Conservation (phyloP, 2,329 filamentous ascomycete genomes). For the Aspergillus pseudoviridinutans region DNA sequence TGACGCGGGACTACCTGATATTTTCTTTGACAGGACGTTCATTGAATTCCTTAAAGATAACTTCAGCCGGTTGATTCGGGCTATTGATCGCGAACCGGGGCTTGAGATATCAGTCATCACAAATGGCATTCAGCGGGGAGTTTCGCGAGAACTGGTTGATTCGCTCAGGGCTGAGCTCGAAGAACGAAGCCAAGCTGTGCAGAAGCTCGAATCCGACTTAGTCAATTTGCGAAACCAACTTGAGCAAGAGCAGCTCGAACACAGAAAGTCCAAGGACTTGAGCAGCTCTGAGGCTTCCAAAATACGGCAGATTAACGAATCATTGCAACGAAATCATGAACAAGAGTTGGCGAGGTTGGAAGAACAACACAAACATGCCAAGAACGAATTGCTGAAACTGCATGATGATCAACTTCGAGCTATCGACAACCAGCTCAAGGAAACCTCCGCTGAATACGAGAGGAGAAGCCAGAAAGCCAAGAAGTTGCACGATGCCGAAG, state of each 20-base stretch:
- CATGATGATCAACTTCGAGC: slow-evolving; percentile 46
- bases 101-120: slow-evolving; percentile 77
- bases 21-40: slow-evolving; percentile 81
- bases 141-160: slow-evolving; percentile 92
- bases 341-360: slow-evolving; percentile 57
- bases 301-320: slow-evolving; percentile 65
- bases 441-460: slow-evolving; percentile 40
- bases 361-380: slow-evolving; percentile 43
- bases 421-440: slow-evolving; percentile 47
- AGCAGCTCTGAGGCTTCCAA: slow-evolving; percentile 52
- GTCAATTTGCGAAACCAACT: slow-evolving; percentile 52
- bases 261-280: slow-evolving; percentile 61
- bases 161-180: slow-evolving; percentile 72
- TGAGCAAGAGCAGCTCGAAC: slow-evolving; percentile 70
- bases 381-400: slow-evolving; percentile 40
- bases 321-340: slow-evolving; percentile 66
- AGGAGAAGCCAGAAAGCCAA: slow-evolving; percentile 34
- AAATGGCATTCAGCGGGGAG: slow-evolving; percentile 78
- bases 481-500: slow-evolving; percentile 55
- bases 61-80: slow-evolving; percentile 76
- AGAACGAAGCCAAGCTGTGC: slow-evolving; percentile 62
- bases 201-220: slow-evolving; percentile 55
- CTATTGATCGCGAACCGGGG: slow-evolving; percentile 86
- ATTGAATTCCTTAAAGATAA: slow-evolving; percentile 96
- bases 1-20: slow-evolving; percentile 63